Base-by-base conservation (phyloP, 139 green algal genomes). In the Volvox reticuliferus region DNA sequence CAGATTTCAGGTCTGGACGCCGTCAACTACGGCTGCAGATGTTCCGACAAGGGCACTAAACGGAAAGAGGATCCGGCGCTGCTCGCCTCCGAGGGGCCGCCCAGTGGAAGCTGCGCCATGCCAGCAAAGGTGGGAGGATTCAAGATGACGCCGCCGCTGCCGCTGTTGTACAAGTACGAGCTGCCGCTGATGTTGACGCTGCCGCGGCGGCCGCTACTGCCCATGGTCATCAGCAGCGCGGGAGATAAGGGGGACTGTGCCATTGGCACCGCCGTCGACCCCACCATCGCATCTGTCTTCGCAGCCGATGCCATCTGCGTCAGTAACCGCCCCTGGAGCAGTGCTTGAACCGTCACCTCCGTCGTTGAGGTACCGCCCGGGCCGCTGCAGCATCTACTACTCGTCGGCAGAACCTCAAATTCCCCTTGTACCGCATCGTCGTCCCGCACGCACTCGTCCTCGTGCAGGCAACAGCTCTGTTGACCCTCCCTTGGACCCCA, bases 161-260 rank as follows among this genome's bases (percentile, higher is more conserved):
- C 50, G 44, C 79, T 71, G 79, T 44, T 86, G 79, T 12, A 67
- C 28, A 84, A 35, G 13, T 61, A 55, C 18, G 18, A 32, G 76
- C 76, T 36, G 19, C 33, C 76, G 76, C 76, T 33, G 32, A 55
- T 12, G 32, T 32, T 44, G 78, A 26, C 78, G 36, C 37, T 67
- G 14, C 78, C 78, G 36, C 78, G 78, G 78, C 78, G 78, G 16
- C 78, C 78, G 37, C 79, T 86, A 55, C 79, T 86, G 79, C 79
- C 79, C 28, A 86, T 55, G 1, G 44, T 71, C 50, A 86, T 28
- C 79, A 86, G 26, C 79, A 71, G 50, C 50, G 79, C 50, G 13
- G 79, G 50, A 13, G 79, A 71, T 55, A 86, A 28, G 1, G 79
- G 79, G 16, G 33, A 81, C 0, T 81, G 75, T 1, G 32, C 75